Evolutionary conservation across 2,329 filamentous ascomycete genomes (phyloP).

Genomic region (Colletotrichum sp.): DNA sequence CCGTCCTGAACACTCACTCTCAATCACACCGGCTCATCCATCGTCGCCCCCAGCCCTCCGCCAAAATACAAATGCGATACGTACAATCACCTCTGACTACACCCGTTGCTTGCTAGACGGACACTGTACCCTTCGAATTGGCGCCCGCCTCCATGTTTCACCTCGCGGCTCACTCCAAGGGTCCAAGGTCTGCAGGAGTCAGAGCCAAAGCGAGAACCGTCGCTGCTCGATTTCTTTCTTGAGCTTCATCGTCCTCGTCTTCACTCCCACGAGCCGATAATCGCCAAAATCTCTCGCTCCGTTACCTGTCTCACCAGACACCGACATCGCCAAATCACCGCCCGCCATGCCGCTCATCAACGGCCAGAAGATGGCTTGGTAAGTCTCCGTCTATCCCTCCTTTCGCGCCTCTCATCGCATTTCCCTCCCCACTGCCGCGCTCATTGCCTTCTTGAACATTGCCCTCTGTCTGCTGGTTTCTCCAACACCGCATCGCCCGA

Average conservation of each 20-base stretch:
- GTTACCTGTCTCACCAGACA: background rate
- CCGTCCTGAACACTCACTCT: background rate
- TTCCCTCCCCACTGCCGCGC: background rate
- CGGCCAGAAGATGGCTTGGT: slow-evolving; percentile 78
- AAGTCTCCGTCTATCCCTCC: slow-evolving; percentile 36
- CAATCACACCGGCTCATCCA: background rate
- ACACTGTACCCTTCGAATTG: background rate
- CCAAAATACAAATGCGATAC: background rate
- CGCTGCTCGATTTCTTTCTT: background rate
- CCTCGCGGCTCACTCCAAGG: slow-evolving; percentile 10
- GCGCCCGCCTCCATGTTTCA: slow-evolving; percentile 21
- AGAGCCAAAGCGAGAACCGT: background rate
- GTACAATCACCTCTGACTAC: background rate
- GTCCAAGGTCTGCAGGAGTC: slow-evolving; percentile 11
- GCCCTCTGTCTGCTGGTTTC: background rate
- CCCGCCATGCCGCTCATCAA: slow-evolving; percentile 70
- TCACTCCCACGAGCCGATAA: background rate
- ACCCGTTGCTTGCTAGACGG: background rate
- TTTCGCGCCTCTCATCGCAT: background rate
- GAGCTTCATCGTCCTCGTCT: background rate
- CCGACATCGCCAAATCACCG: background rate
- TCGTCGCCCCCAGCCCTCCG: background rate
- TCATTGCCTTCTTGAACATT: background rate
- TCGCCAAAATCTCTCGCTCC: background rate
- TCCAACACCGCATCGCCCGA: background rate